phyloP scores from a whole-genome alignment of 2,329 filamentous ascomycete species.

The Teratosphaeria epicoccoides region DNA sequence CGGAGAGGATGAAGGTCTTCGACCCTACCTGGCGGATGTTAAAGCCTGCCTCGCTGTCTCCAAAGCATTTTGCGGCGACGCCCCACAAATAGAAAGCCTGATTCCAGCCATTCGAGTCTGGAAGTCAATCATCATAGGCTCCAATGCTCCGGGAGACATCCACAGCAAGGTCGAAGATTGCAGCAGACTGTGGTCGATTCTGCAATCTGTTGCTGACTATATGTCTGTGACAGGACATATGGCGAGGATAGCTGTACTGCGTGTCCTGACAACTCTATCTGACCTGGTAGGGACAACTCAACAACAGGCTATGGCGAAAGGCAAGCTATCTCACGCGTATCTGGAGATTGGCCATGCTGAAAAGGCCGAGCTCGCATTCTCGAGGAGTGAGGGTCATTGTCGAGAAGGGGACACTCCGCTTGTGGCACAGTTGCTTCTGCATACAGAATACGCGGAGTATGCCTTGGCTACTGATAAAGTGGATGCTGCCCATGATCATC shows the following conservation, averaged over 20 bases:
- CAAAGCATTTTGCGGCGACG: constrained; percentile 30
- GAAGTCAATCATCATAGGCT: constrained; percentile 28
- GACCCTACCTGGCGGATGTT: constrained; percentile 26
- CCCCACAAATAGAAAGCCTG: constrained; percentile 18
- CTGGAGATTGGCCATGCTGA: constrained; percentile 50
- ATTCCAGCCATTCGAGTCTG: constrained; percentile 26
- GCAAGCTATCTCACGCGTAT: constrained; percentile 44
- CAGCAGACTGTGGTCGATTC: constrained; percentile 27
- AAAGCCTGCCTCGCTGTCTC: constrained; percentile 30
- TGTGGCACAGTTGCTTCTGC: constrained; percentile 35
- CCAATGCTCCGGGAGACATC: constrained; percentile 44
- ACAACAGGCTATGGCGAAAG: not conserved
- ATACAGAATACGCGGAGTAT: constrained; percentile 14
- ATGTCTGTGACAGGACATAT: constrained; percentile 48
- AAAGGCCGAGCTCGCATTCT: constrained; percentile 48
- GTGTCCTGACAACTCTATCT: constrained; percentile 6
- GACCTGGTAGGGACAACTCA: not conserved
- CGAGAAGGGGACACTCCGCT: constrained; percentile 31
- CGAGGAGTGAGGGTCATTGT: constrained; percentile 45
- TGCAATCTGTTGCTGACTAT: constrained; percentile 46
- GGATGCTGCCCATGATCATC: constrained; percentile 8
- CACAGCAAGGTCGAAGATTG: constrained; percentile 13
- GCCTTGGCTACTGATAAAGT: constrained; percentile 13
- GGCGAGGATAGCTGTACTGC: constrained; percentile 18
- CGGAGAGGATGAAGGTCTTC: constrained; percentile 26